A percentile compares a stretch with the other conserved stretches of the same genome.
Conservation (phyloP, 148 eudicot genomes). For the Amaranthus cruentus region DNA sequence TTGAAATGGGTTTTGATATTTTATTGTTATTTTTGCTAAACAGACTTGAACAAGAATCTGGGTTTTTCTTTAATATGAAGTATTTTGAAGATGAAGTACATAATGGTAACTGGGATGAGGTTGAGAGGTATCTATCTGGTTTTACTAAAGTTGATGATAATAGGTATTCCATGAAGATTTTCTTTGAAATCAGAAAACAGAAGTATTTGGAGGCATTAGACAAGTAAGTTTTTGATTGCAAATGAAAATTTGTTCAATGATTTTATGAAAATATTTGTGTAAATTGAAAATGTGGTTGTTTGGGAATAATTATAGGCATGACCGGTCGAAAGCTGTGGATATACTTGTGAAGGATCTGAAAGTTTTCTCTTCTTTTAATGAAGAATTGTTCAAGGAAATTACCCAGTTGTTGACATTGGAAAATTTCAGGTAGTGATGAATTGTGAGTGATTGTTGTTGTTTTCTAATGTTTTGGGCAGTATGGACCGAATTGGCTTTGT, state of each 20-base stretch:
- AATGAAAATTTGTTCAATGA: not conserved
- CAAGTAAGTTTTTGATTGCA: slow-evolving; percentile 37
- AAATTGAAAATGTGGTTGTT: slow-evolving; percentile 17
- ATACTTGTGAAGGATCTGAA: slow-evolving; percentile 78
- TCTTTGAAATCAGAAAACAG: slow-evolving; percentile 74
- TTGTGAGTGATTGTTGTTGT: not conserved
- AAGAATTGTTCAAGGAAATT: slow-evolving; percentile 69
- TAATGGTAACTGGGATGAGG: slow-evolving; percentile 72
- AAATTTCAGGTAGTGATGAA: slow-evolving; percentile 53
- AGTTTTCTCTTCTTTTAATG: slow-evolving; percentile 59
- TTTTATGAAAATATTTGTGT: not conserved
- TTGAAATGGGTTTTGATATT: slow-evolving; percentile 13
- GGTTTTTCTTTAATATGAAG: slow-evolving; percentile 73
- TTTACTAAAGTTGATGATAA: slow-evolving; percentile 66
- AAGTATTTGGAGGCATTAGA: slow-evolving; percentile 81
- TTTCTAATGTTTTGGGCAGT: not conserved
- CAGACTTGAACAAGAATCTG: slow-evolving; percentile 82
- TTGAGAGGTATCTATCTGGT: slow-evolving; percentile 65
- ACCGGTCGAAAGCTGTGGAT: slow-evolving; percentile 60
- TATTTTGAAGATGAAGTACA: slow-evolving; percentile 68
- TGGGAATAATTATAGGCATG: slow-evolving; percentile 44
- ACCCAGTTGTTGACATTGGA: slow-evolving; percentile 63
- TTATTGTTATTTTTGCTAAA: slow-evolving; percentile 8
- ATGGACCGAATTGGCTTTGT: not conserved
- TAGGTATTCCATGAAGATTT: slow-evolving; percentile 69